Percentiles rank a stretch among this genome's conserved stretches.
Conservation (phyloP, 1,284 basidiomycete genomes). For the Ganoderma sinense region DNA sequence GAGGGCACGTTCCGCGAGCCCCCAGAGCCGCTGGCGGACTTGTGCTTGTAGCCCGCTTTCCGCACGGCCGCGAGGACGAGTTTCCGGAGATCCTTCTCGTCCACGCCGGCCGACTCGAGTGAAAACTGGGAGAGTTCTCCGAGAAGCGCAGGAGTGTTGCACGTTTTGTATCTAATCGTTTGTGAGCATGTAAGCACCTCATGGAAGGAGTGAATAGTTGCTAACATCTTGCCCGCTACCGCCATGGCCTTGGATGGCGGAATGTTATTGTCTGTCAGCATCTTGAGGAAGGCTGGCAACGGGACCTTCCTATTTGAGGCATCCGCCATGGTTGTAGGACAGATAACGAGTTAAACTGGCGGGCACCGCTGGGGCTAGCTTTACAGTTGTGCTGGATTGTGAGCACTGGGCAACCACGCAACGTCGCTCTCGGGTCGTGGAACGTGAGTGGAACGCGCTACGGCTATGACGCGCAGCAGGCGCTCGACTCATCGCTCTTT, state of each 20-base stretch:
- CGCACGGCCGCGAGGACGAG: constrained; percentile 68
- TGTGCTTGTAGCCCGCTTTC: constrained; percentile 61
- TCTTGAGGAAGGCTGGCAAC: constrained; percentile 78
- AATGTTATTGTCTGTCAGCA: constrained; percentile 70
- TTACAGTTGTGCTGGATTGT: background rate
- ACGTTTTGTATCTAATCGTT: constrained; percentile 71
- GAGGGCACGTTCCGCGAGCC: constrained; percentile 5
- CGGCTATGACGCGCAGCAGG: background rate
- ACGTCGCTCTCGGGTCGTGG: background rate
- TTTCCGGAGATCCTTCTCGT: constrained; percentile 75
- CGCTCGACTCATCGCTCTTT: constrained; percentile 13
- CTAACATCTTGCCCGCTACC: constrained; percentile 79
- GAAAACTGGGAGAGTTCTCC: constrained; percentile 65
- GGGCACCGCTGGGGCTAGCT: background rate
- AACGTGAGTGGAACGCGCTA: background rate
- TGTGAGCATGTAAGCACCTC: constrained; percentile 18
- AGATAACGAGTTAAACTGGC: background rate
- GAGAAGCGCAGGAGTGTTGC: constrained; percentile 69
- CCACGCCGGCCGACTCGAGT: constrained; percentile 63
- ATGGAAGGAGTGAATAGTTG: constrained; percentile 31
- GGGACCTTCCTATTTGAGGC: constrained; percentile 55
- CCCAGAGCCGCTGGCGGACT: constrained; percentile 27
- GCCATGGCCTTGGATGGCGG: constrained; percentile 80
- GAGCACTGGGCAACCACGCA: background rate
- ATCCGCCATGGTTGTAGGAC: background rate